phyloP scores from a whole-genome alignment of 163 green algal species.

The Coccomyxa subellipsoidea region DNA sequence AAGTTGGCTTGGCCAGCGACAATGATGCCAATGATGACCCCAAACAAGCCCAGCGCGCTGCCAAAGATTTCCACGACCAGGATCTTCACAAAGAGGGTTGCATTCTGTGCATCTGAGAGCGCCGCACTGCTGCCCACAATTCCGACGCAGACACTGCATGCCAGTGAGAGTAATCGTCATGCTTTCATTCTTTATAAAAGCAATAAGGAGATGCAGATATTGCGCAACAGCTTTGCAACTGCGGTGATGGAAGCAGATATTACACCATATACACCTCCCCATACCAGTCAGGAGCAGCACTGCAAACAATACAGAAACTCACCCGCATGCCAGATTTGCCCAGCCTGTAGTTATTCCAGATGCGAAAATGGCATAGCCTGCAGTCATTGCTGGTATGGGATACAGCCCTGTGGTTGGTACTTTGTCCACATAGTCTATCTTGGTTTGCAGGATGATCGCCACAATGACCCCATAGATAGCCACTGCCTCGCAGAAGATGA shows the following conservation, averaged over 20 bases:
- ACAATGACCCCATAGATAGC: conserved; percentile 99
- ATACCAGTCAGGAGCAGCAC: not conserved
- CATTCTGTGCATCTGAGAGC: conserved; percentile 96
- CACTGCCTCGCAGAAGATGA: conserved; percentile 99
- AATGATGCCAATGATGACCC: conserved; percentile 98
- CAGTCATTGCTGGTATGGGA: conserved; percentile 43
- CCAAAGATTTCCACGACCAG: conserved; percentile 99
- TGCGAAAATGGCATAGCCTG: conserved; percentile 92
- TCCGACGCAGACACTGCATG: conserved; percentile 91
- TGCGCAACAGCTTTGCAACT: too few species aligned
- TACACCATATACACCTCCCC: not conserved
- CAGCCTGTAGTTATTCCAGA: conserved; percentile 92
- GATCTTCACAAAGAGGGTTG: conserved; percentile 99
- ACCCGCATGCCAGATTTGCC: conserved; percentile 97
- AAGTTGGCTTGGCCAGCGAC: conserved; percentile 77
- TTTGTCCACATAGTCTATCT: conserved; percentile 70
- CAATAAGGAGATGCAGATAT: too few species aligned
- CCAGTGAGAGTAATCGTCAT: too few species aligned
- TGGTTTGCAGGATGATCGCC: conserved; percentile 98
- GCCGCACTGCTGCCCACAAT: conserved; percentile 95
- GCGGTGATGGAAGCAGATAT: not conserved
- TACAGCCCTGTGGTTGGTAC: conserved; percentile 40
- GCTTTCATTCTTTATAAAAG: too few species aligned
- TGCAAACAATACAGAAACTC: conserved; percentile 15
- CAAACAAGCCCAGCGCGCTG: conserved; percentile 83